These are phyloP conservation scores for Fusarium avenaceum DNA, from an alignment of 2,329 filamentous ascomycete species.

Conservation along the genomic window DNA sequence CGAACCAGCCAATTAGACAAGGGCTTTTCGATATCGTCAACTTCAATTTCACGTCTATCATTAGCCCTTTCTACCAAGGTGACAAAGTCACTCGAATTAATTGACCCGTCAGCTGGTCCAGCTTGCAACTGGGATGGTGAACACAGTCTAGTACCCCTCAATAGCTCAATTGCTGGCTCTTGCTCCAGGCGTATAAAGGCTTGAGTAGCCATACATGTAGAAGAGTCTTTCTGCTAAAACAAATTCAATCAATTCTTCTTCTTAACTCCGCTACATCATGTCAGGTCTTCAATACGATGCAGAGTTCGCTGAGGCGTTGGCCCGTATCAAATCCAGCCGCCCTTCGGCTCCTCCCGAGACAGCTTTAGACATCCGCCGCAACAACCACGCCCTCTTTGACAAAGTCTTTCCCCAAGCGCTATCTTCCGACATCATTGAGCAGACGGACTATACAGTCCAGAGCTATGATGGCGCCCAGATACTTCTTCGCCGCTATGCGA, in stretches of 20 bases:
- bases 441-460: constrained; percentile 25
- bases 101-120: neutral
- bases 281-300: constrained; percentile 35
- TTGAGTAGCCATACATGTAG: neutral
- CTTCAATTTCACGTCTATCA: neutral
- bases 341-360: constrained; percentile 13
- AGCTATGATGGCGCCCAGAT: constrained; percentile 34
- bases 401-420: constrained; percentile 18
- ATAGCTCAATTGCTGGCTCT: neutral
- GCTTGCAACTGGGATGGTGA: neutral
- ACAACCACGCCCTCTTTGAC: constrained; percentile 19
- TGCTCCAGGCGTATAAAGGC: constrained; percentile 3
- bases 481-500: constrained; percentile 34
- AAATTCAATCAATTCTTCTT: neutral
- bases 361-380: constrained; percentile 31
- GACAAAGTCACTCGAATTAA: neutral
- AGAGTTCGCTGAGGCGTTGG: constrained; percentile 39
- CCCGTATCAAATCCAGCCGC: constrained; percentile 23
- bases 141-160: constrained; percentile 1
- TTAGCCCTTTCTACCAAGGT: neutral
- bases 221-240: neutral
- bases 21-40: neutral
- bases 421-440: constrained; percentile 8
- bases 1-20: constrained; percentile 8
- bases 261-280: constrained; percentile 11